These are phyloP conservation scores for Vanderwaltozyma polyspora DNA, from an alignment of 805 yeast species.

Conservation along the genomic window DNA sequence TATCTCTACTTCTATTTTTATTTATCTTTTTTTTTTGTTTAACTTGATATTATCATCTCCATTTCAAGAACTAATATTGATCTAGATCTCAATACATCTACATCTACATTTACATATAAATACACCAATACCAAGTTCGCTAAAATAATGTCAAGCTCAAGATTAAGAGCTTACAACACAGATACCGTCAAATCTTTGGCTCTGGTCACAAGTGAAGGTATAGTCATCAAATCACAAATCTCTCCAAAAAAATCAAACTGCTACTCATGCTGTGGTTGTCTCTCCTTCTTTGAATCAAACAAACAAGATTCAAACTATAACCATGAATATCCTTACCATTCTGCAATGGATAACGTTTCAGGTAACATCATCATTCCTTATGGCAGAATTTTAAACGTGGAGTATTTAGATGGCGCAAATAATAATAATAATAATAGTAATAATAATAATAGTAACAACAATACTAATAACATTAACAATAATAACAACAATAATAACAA, in stretches of 20 bases:
- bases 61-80: too few species aligned
- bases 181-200: not conserved
- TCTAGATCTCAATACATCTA: too few species aligned
- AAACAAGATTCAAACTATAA: too few species aligned
- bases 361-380: not conserved
- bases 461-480: not conserved
- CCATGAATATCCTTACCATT: not conserved
- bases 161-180: not conserved
- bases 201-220: conserved; percentile 14
- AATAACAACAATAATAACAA: not conserved
- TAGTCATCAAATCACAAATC: conserved; percentile 24
- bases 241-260: conserved; percentile 3
- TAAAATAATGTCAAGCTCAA: not conserved
- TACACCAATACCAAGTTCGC: too few species aligned
- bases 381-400: not conserved
- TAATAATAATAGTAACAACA: not conserved
- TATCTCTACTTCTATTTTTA: too few species aligned
- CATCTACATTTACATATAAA: too few species aligned
- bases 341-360: not conserved
- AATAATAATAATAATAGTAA: not conserved
- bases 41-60: too few species aligned
- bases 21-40: too few species aligned
- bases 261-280: conserved; percentile 4
- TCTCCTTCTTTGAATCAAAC: not conserved
- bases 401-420: not conserved